Evolutionary conservation across 225 moss, liverwort and hornwort species (phyloP).

Genomic region (Sphagnum tenellum): DNA sequence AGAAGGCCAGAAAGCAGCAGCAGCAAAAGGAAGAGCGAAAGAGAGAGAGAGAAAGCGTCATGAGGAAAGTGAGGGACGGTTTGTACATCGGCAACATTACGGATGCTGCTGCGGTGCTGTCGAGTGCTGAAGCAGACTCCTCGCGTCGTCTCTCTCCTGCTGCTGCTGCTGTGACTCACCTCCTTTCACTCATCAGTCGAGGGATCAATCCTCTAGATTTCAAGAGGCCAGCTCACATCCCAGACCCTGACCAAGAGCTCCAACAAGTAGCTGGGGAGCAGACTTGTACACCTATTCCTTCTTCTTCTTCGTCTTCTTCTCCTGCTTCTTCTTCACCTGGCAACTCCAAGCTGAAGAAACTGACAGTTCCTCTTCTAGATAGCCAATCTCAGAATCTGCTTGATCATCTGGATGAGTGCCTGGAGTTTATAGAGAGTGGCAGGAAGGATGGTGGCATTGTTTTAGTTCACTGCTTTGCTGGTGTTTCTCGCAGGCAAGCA

Average conservation of each 20-base stretch:
- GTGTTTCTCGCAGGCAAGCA: constrained; percentile 84
- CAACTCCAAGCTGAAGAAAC: constrained; percentile 32
- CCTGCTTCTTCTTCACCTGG: constrained; percentile 11
- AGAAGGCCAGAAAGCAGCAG: too few species aligned
- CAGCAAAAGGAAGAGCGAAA: too few species aligned
- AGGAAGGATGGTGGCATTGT: constrained; percentile 50
- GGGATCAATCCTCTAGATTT: constrained; percentile 38
- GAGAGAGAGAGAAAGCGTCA: constrained; percentile 1
- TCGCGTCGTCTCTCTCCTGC: constrained; percentile 15
- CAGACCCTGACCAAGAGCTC: too few species aligned
- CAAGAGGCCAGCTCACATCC: constrained; percentile 15
- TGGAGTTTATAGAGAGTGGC: constrained; percentile 71
- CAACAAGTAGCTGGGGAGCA: background rate
- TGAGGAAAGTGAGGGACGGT: constrained; percentile 79
- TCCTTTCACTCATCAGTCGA: constrained; percentile 72
- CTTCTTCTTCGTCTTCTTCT: too few species aligned
- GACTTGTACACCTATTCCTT: too few species aligned
- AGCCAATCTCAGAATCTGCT: constrained; percentile 89
- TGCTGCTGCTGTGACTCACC: constrained; percentile 53
- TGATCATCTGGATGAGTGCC: constrained; percentile 77
- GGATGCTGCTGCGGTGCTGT: constrained; percentile 60
- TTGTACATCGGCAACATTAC: constrained; percentile 85
- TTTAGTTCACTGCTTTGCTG: constrained; percentile 92
- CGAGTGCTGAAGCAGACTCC: too few species aligned
- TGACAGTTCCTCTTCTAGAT: constrained; percentile 70